Percentiles rank a stretch among this genome's conserved stretches.
These are phyloP conservation scores for Cyberlindnera amylophila DNA, from an alignment of 805 yeast genomes.

Conservation along the genomic window DNA sequence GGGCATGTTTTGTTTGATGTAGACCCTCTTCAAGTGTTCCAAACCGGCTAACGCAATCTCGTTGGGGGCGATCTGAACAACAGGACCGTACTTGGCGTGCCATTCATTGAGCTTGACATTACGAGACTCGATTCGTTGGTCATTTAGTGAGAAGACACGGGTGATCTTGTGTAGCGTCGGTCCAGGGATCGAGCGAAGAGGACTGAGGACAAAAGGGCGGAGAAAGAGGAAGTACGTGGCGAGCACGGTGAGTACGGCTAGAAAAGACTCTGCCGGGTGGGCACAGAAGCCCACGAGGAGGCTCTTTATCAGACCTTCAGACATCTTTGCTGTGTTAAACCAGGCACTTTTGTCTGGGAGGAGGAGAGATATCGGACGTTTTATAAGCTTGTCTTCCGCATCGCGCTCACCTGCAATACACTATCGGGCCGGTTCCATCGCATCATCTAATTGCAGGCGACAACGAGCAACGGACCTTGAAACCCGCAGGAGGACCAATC, in stretches of 20 bases:
- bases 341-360: too few species aligned
- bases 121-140: constrained; percentile 45
- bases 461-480: not conserved
- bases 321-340: not conserved
- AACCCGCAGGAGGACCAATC: constrained; percentile 1
- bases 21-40: constrained; percentile 50
- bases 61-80: constrained; percentile 56
- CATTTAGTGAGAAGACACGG: constrained; percentile 36
- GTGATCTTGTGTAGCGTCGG: constrained; percentile 50
- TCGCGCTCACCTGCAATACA: too few species aligned
- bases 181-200: constrained; percentile 53
- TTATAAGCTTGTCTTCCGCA: too few species aligned
- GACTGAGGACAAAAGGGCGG: constrained; percentile 46
- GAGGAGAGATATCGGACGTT: too few species aligned
- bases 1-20: constrained; percentile 51
- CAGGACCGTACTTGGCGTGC: constrained; percentile 57
- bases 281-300: not conserved
- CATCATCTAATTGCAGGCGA: constrained; percentile 8
- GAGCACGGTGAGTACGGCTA: not conserved
- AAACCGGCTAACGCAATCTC: constrained; percentile 57
- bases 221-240: constrained; percentile 33
- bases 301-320: not conserved
- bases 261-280: constrained; percentile 2
- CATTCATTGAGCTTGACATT: constrained; percentile 44
- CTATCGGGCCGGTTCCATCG: not conserved